Conservation (phyloP, 2,329 filamentous ascomycete genomes). For the Parastagonospora nodorum region DNA sequence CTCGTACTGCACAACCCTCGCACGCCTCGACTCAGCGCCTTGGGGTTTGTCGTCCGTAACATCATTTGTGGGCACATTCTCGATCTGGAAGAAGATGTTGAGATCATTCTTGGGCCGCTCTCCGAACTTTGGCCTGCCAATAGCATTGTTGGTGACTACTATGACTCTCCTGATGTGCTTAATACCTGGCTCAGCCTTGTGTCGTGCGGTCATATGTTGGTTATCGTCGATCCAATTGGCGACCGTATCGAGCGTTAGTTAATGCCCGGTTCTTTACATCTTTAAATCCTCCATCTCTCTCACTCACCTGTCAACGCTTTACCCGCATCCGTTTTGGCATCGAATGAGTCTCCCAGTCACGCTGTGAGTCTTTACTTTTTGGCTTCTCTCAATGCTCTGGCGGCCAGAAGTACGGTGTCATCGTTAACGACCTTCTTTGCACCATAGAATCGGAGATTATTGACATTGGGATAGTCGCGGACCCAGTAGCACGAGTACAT, state of each 20-base stretch:
- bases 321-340: conserved; percentile 15
- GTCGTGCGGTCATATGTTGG: conserved; percentile 18
- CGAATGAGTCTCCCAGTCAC: conserved; percentile 27
- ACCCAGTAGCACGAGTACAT: conserved; percentile 30
- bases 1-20: not conserved
- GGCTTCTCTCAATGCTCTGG: conserved; percentile 18
- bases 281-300: not conserved
- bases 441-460: conserved; percentile 22
- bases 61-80: conserved; percentile 11
- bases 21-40: not conserved
- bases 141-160: conserved; percentile 8
- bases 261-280: no score
- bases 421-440: conserved; percentile 19
- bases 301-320: conserved; percentile 21
- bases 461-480: conserved; percentile 16
- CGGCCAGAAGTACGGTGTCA: conserved; percentile 14
- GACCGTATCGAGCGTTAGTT: conserved; percentile 2
- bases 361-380: not conserved
- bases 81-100: conserved; percentile 20
- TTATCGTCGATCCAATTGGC: conserved; percentile 22
- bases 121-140: not conserved
- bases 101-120: not conserved
- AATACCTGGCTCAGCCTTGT: conserved; percentile 23
- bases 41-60: not conserved
- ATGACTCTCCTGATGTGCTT: conserved; percentile 20